These are phyloP conservation scores for Podospora conica DNA, from an alignment of 495 filamentous ascomycete genomes.

Conservation along the genomic window DNA sequence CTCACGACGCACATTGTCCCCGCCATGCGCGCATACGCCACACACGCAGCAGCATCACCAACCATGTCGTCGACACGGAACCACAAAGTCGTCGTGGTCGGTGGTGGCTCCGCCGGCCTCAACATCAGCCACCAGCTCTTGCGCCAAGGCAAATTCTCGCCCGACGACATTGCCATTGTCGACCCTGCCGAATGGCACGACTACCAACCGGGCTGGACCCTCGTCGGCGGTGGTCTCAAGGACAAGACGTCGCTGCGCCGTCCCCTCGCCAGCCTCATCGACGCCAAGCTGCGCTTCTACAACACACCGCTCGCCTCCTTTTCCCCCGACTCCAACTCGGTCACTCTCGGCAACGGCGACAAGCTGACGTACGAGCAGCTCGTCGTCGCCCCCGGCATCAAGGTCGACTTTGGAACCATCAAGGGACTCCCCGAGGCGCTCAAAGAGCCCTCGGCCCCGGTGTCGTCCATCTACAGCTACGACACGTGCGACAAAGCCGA, in stretches of 20 bases:
- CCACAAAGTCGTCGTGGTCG: slow-evolving; percentile 60
- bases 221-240: slow-evolving; percentile 60
- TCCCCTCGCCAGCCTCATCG: slow-evolving; percentile 47
- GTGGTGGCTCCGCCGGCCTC: slow-evolving; percentile 57
- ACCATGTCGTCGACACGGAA: slow-evolving; percentile 12
- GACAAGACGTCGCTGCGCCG: slow-evolving; percentile 47
- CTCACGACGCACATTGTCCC: background rate
- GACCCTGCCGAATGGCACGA: slow-evolving; percentile 60
- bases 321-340: slow-evolving; percentile 49
- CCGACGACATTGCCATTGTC: slow-evolving; percentile 60
- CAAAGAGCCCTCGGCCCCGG: slow-evolving; percentile 46
- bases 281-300: slow-evolving; percentile 59
- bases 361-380: slow-evolving; percentile 59
- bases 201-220: slow-evolving; percentile 68
- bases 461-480: slow-evolving; percentile 62
- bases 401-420: slow-evolving; percentile 49
- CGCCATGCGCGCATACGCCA: slow-evolving; percentile 25
- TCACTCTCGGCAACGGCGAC: slow-evolving; percentile 54
- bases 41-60: slow-evolving; percentile 8
- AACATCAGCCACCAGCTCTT: slow-evolving; percentile 59
- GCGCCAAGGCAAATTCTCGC: slow-evolving; percentile 45
- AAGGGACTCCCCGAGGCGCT: slow-evolving; percentile 57
- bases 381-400: slow-evolving; percentile 58
- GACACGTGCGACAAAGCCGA: slow-evolving; percentile 55
- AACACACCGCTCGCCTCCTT: slow-evolving; percentile 47